These are phyloP conservation scores for Ophiostoma perfectum DNA, from an alignment of 2,329 filamentous ascomycete genomes.

Conservation along the genomic window DNA sequence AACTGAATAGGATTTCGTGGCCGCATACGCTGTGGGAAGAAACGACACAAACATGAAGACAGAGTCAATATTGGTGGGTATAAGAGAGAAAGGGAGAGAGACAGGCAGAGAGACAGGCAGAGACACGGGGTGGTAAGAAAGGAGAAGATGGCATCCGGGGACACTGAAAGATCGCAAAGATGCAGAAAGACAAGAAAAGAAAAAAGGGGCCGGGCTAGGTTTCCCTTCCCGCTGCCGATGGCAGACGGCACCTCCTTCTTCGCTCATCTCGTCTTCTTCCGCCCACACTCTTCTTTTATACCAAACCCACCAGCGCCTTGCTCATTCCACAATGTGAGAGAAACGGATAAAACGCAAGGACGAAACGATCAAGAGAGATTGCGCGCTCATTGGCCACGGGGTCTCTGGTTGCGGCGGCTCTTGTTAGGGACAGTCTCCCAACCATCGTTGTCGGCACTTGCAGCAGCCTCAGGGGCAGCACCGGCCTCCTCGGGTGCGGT, in stretches of 20 bases:
- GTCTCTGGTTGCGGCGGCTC: slow-evolving; percentile 35
- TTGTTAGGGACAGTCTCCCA: slow-evolving; percentile 55
- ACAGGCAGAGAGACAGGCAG: background rate
- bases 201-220: background rate
- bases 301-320: slow-evolving; percentile 5
- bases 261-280: background rate
- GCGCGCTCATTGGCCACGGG: slow-evolving; percentile 21
- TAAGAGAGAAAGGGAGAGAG: background rate
- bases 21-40: background rate
- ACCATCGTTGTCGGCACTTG: slow-evolving; percentile 48
- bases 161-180: background rate
- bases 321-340: background rate
- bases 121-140: background rate
- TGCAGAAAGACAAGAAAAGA: background rate
- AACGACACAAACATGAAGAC: background rate
- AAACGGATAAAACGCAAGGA: background rate
- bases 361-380: background rate
- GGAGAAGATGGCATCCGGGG: too few relatives aligned
- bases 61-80: slow-evolving; percentile 7
- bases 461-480: slow-evolving; percentile 25
- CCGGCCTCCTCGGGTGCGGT: slow-evolving; percentile 32
- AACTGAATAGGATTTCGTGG: too few relatives aligned
- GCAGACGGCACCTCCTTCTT: background rate
- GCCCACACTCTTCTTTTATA: background rate
- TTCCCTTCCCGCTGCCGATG: too few relatives aligned